These are phyloP conservation scores for Pseudohyphozyma bogoriensis DNA, from an alignment of 768 basidiomycete genomes.

Conservation along the genomic window DNA sequence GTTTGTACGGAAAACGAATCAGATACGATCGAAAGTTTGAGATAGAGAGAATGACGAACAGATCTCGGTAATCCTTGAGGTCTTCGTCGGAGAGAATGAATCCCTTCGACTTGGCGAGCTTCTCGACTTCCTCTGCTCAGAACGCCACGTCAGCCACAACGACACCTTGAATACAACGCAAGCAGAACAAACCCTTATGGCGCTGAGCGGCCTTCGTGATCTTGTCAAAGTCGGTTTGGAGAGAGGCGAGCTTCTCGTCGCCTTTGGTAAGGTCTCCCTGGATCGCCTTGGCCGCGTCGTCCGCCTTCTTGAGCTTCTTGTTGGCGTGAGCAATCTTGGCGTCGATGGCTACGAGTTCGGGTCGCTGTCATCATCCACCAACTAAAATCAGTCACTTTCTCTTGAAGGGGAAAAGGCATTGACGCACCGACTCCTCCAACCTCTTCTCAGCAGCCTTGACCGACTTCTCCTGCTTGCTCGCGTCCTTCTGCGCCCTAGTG, in stretches of 20 bases:
- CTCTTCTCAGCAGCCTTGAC: slow-evolving; percentile 87
- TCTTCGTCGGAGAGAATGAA: slow-evolving; percentile 71
- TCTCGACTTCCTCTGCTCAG: slow-evolving; percentile 58
- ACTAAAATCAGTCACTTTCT: neutral
- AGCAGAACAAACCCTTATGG: slow-evolving; percentile 55
- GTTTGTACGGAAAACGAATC: neutral
- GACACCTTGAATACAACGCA: neutral
- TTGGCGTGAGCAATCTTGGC: slow-evolving; percentile 78
- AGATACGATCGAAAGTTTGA: neutral
- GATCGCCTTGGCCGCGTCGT: slow-evolving; percentile 54
- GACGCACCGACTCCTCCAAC: slow-evolving; percentile 68
- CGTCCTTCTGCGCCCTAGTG: slow-evolving; percentile 60
- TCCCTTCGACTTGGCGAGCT: slow-evolving; percentile 56
- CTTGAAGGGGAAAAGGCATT: neutral
- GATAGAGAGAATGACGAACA: slow-evolving; percentile 50
- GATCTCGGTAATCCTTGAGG: slow-evolving; percentile 71
- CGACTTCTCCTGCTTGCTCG: slow-evolving; percentile 72
- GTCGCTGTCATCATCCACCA: slow-evolving; percentile 47
- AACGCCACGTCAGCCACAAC: slow-evolving; percentile 1
- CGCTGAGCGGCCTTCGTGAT: slow-evolving; percentile 61
- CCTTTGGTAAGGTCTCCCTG: slow-evolving; percentile 45
- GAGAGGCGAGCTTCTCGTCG: slow-evolving; percentile 37
- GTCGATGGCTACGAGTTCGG: slow-evolving; percentile 70
- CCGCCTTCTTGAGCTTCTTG: slow-evolving; percentile 64
- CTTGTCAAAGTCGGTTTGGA: slow-evolving; percentile 56